These are phyloP conservation scores for Mycosphaerella sp. DNA, from an alignment of 2,329 filamentous ascomycete genomes.

Conservation along the genomic window DNA sequence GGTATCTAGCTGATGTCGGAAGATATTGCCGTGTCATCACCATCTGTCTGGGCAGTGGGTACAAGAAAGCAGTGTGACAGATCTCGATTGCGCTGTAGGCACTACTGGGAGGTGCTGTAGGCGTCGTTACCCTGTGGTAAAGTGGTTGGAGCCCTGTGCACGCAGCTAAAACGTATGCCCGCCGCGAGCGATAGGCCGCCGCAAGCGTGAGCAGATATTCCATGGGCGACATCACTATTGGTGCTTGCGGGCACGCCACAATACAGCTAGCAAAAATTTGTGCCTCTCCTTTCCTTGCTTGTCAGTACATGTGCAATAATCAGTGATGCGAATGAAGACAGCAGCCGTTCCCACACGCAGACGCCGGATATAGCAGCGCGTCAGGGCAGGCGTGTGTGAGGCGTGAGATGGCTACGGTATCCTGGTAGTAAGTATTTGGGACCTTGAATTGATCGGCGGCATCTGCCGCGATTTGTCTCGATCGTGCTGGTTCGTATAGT, in stretches of 20 bases:
- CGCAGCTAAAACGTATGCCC: neutral
- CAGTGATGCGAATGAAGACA: neutral
- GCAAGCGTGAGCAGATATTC: neutral
- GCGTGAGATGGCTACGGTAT: constrained; percentile 9
- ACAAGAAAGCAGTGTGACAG: no score
- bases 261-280: neutral
- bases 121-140: neutral
- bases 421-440: constrained; percentile 8
- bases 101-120: neutral
- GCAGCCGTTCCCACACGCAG: neutral
- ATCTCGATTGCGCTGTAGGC: no score
- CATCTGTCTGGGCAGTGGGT: no score
- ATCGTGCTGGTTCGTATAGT: constrained; percentile 11
- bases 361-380: neutral
- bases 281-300: constrained; percentile 6
- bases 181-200: neutral
- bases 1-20: no score
- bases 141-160: neutral
- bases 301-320: neutral
- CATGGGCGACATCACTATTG: neutral
- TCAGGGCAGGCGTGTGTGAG: neutral
- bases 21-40: no score
- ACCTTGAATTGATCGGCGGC: constrained; percentile 8
- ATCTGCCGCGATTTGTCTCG: constrained; percentile 11
- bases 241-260: neutral